These are phyloP conservation scores for Aspergillus bertholletiae DNA, from an alignment of 495 filamentous ascomycete species.

Conservation along the genomic window DNA sequence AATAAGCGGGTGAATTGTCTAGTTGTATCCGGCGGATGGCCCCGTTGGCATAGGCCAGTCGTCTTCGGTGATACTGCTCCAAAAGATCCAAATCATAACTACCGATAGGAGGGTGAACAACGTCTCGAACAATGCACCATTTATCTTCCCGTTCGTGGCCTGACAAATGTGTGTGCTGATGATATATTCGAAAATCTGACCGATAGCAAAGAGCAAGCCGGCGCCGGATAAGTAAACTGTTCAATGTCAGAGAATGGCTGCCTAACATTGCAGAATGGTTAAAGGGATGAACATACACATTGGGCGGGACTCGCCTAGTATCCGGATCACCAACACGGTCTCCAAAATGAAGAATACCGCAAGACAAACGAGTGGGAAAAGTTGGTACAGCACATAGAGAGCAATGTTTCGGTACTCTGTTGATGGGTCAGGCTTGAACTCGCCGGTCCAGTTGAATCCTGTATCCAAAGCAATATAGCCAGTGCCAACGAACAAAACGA, in stretches of 20 bases:
- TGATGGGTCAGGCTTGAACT: constrained; percentile 58
- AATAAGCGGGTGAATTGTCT: constrained; percentile 8
- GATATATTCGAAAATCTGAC: constrained; percentile 94
- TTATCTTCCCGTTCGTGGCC: constrained; percentile 77
- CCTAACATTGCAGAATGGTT: neutral
- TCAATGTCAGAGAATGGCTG: constrained; percentile 16
- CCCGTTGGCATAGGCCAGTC: constrained; percentile 79
- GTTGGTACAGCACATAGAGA: constrained; percentile 91
- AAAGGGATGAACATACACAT: constrained; percentile 62
- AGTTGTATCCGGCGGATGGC: constrained; percentile 43
- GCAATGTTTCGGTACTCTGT: constrained; percentile 69
- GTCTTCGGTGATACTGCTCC: constrained; percentile 98
- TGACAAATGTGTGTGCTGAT: constrained; percentile 86
- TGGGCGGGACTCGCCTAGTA: constrained; percentile 81
- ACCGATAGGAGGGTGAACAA: constrained; percentile 85
- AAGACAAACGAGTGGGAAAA: constrained; percentile 85
- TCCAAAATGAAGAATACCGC: constrained; percentile 81
- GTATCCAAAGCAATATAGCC: constrained; percentile 96
- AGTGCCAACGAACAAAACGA: constrained; percentile 77
- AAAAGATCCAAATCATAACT: constrained; percentile 85
- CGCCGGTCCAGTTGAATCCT: constrained; percentile 77
- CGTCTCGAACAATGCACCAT: constrained; percentile 90
- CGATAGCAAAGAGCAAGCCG: constrained; percentile 78
- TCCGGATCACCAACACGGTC: constrained; percentile 71
- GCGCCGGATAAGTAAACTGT: constrained; percentile 73